These are phyloP conservation scores for Tolypocladium tropicale DNA, from an alignment of 2,329 filamentous ascomycete species.

Conservation along the genomic window DNA sequence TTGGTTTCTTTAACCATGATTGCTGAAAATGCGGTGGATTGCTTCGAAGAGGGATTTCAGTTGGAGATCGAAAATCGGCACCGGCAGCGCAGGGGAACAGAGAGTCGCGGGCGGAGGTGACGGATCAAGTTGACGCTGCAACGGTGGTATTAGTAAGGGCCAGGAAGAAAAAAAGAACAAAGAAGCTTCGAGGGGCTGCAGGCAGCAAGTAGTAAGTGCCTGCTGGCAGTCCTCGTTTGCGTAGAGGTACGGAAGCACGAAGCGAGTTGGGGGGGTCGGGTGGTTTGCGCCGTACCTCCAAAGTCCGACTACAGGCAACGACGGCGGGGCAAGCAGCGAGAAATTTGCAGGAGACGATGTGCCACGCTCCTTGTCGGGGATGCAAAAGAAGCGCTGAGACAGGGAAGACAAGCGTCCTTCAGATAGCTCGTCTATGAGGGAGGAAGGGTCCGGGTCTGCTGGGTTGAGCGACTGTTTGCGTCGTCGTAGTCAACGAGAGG, in stretches of 20 bases:
- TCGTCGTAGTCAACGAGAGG: background rate
- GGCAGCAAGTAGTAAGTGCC: background rate
- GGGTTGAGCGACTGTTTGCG: background rate
- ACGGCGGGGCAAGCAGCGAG: constrained; percentile 1
- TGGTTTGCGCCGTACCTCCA: constrained; percentile 1
- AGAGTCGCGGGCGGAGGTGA: background rate
- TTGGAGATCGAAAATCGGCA: constrained; percentile 3
- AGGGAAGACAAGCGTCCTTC: background rate
- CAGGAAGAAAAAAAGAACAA: background rate
- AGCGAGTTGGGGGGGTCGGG: background rate
- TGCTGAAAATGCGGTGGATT: constrained; percentile 9
- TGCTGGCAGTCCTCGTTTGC: background rate
- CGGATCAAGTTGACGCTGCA: background rate
- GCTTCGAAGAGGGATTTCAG: constrained; percentile 2
- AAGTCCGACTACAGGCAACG: background rate
- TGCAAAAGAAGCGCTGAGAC: background rate
- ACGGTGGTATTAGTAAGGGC: background rate
- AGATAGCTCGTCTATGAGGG: background rate
- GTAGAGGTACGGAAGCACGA: background rate
- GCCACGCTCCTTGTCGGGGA: background rate
- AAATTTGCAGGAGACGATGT: constrained; percentile 1
- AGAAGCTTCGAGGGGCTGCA: constrained; percentile 3
- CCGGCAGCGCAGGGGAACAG: background rate
- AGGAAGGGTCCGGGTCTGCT: background rate
- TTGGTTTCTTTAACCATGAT: constrained; percentile 74